Evolutionary conservation across 2,329 filamentous ascomycete genomes (phyloP), one percentile per base, ranked within the genome.

Genomic region (Sarocladium brachiariae): DNA sequence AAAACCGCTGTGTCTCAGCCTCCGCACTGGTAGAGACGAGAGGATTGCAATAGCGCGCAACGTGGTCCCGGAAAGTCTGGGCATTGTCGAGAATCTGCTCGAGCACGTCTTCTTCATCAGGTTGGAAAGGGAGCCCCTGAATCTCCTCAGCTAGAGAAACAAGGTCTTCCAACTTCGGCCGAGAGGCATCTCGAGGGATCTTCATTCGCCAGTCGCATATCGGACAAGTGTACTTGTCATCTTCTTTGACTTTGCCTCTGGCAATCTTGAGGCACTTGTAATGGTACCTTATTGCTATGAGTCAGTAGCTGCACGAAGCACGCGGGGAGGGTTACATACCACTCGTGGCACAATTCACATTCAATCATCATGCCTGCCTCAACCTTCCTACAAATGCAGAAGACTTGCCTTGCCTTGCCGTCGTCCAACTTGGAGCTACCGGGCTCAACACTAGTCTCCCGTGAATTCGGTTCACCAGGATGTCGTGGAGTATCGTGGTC

Each of bases 311-410:
- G 4, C 25, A 27, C 2, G 10, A 7, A 2, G 24, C 8, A 25
- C 4, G 14, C 19, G 10, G 13, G 43, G 9, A 21, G 25, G 4
- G 9, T 4, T 18, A 73, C 83, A 73, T 67, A 91, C 93, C 93
- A 99, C 72, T 99, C 93, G 62, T 96, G 92, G 68, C 93, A 99
- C 34, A 96, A 76, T 65, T 97, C 93, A 65, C 93, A 99, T 69
- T 99, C 93, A 60, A 99, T 97, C 93, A 99, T 99, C 86, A 97
- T 95, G 49, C 93, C 93, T 33, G 92, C 90, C 68, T 99, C 93
- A 6, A 89, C 81, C 55, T 85, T 89, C 53, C 93, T 83, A 69
- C 93, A 99, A 58, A 99, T 96, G 67, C 93, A 99, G 66, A 97
- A 99, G 0, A 97, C 92, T 63, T 97, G 91, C 31, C 80, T 69